These are phyloP conservation scores for Telopea speciosissima DNA, from an alignment of 177 flowering plant genomes.

Conservation along the genomic window DNA sequence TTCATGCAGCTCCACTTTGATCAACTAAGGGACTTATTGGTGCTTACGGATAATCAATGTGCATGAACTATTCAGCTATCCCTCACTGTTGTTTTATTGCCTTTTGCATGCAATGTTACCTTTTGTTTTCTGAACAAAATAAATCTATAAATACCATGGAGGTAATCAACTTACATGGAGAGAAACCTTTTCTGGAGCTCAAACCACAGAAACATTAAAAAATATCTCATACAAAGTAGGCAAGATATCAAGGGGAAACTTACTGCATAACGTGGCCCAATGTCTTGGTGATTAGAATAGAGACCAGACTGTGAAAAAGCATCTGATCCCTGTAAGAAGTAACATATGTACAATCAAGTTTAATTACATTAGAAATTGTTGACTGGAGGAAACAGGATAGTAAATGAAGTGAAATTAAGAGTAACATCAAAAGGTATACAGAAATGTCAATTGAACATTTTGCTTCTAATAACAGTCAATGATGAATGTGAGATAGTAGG, in stretches of 20 bases:
- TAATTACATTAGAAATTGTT: background rate
- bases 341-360: background rate
- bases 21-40: too few relatives aligned
- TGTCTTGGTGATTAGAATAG: constrained; percentile 97
- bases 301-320: constrained; percentile 98
- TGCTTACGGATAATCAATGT: too few relatives aligned
- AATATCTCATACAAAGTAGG: background rate
- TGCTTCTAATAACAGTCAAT: background rate
- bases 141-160: too few relatives aligned
- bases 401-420: background rate
- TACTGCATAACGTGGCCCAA: constrained; percentile 96
- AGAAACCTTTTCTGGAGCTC: background rate
- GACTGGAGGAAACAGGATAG: background rate
- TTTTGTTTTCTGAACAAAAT: too few relatives aligned
- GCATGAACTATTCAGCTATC: too few relatives aligned
- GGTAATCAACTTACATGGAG: background rate
- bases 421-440: background rate
- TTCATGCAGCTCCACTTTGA: too few relatives aligned
- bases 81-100: too few relatives aligned
- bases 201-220: background rate
- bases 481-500: background rate
- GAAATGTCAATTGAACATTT: background rate
- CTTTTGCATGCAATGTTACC: too few relatives aligned
- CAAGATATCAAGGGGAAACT: constrained; percentile 27
- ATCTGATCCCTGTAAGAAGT: constrained; percentile 64